A percentile compares a stretch with the other conserved stretches of the same genome.
Evolutionary conservation across 495 filamentous ascomycete genomes (phyloP).

Genomic region (Tricharina praecox): DNA sequence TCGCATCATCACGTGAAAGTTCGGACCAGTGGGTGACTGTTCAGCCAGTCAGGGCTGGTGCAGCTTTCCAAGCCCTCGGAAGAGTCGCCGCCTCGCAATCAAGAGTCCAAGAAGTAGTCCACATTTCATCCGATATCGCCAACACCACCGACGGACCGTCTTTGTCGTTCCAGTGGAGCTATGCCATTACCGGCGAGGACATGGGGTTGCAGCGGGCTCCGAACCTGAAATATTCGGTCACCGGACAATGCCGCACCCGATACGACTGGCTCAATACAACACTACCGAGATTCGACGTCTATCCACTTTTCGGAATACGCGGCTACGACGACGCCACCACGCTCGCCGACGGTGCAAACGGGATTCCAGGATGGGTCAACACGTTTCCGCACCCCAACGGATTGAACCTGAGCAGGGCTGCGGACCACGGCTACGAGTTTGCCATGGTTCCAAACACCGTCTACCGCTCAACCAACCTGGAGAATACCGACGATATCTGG

Average conservation of each 20-base stretch:
- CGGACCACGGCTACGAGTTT: not conserved
- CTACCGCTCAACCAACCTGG: not conserved
- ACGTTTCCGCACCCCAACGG: not conserved
- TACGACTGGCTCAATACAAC: not conserved
- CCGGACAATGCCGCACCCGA: not conserved
- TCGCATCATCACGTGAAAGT: not conserved
- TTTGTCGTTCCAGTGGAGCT: not conserved
- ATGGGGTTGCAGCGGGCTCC: constrained; percentile 4
- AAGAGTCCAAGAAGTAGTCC: not conserved
- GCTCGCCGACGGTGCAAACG: not conserved
- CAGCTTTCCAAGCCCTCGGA: not conserved
- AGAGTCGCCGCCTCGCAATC: not conserved
- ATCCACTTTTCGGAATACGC: not conserved
- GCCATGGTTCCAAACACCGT: not conserved
- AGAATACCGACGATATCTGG: constrained; percentile 1
- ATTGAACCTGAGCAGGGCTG: no score
- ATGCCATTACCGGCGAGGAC: not conserved
- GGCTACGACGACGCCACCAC: not conserved
- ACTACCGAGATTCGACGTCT: not conserved
- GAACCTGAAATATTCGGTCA: not conserved
- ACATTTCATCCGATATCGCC: not conserved
- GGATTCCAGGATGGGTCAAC: not conserved
- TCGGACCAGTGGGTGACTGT: not conserved
- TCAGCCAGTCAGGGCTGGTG: not conserved
- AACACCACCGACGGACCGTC: no score